Evolutionary conservation across 164 flowering plant species (phyloP).

Genomic region (Protea cynaroides): DNA sequence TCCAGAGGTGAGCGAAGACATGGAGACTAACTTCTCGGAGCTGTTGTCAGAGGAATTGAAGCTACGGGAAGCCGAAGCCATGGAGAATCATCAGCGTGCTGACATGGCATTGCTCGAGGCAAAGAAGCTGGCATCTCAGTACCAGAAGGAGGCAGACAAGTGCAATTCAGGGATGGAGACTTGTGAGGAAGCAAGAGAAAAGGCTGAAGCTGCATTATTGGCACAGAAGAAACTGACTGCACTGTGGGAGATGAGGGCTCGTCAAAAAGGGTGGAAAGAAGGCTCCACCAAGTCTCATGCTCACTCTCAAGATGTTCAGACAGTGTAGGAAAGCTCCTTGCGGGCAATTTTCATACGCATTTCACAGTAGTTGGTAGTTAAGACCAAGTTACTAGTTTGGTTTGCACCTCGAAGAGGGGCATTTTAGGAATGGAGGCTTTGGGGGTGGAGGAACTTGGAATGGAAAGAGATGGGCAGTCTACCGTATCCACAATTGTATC

Average conservation of each 20-base stretch:
- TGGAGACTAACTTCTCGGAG: conserved; percentile 44
- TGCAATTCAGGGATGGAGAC: conserved; percentile 45
- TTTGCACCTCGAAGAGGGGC: background rate
- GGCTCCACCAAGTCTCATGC: background rate
- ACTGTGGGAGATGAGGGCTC: conserved; percentile 82
- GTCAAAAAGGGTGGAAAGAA: conserved; percentile 39
- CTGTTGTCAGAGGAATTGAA: conserved; percentile 47
- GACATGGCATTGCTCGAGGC: conserved; percentile 43
- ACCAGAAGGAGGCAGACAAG: conserved; percentile 45
- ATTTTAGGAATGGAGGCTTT: background rate
- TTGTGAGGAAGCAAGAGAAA: conserved; percentile 43
- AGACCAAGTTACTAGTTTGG: background rate
- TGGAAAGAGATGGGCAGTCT: no score
- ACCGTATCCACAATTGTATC: no score
- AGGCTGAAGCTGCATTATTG: conserved; percentile 25
- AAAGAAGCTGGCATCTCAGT: conserved; percentile 36
- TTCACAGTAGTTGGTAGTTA: no score
- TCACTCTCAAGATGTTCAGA: background rate
- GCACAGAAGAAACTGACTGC: conserved; percentile 36
- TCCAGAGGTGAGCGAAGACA: conserved; percentile 46
- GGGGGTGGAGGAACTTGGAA: background rate
- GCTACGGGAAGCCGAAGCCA: conserved; percentile 44
- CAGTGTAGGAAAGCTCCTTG: background rate
- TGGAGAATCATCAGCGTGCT: conserved; percentile 42
- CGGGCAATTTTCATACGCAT: no score